Conservation (phyloP, 176 grass and related monocot species). For the Thalia dealbata region DNA sequence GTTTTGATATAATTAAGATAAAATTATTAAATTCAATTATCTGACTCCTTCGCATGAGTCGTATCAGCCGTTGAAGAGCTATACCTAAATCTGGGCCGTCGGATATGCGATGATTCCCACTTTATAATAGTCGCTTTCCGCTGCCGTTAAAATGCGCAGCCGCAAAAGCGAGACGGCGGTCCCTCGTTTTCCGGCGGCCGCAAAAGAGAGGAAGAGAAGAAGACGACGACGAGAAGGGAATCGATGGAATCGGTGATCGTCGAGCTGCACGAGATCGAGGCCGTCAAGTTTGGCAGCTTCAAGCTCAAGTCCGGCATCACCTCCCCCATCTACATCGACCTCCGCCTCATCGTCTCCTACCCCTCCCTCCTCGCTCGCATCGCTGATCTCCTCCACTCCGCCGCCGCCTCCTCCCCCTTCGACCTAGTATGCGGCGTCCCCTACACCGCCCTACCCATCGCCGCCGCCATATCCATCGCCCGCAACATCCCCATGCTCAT, state of each 20-base stretch:
- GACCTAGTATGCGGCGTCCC: slow-evolving; percentile 81
- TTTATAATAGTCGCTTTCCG: too few relatives aligned
- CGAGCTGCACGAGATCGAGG: slow-evolving; percentile 81
- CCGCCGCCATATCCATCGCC: slow-evolving; percentile 56
- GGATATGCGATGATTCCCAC: too few relatives aligned
- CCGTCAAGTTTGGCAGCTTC: slow-evolving; percentile 74
- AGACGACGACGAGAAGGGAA: not conserved
- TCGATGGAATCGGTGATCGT: slow-evolving; percentile 47
- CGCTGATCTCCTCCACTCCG: slow-evolving; percentile 46
- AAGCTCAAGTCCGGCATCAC: slow-evolving; percentile 90
- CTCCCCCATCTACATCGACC: slow-evolving; percentile 97
- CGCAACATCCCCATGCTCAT: slow-evolving; percentile 72
- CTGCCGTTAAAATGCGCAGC: too few relatives aligned
- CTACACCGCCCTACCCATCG: slow-evolving; percentile 92
- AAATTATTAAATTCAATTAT: too few relatives aligned
- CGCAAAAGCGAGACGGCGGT: too few relatives aligned
- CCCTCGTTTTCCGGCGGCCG: too few relatives aligned
- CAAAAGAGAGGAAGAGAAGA: not conserved
- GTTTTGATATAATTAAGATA: too few relatives aligned
- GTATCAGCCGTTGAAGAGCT: too few relatives aligned
- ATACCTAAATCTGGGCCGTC: too few relatives aligned
- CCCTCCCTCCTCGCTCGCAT: slow-evolving; percentile 58
- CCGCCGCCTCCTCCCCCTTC: slow-evolving; percentile 39
- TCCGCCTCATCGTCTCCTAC: slow-evolving; percentile 81
- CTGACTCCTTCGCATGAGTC: too few relatives aligned